Conservation (phyloP, 257 asterid species). For the Salvia miltiorrhiza region DNA sequence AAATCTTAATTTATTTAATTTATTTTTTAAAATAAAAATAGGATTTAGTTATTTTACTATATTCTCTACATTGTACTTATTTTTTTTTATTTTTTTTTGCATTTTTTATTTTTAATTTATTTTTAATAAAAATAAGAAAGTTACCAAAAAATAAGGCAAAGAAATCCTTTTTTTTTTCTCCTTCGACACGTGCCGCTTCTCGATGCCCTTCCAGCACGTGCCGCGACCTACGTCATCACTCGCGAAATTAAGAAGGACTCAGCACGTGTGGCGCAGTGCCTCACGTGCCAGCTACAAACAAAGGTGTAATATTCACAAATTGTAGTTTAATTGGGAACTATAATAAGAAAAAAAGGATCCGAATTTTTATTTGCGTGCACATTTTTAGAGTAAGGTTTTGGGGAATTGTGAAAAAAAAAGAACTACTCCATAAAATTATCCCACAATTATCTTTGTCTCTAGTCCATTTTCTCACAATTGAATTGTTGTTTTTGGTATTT, state of each 20-base stretch:
- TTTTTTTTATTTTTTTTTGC: too few species aligned
- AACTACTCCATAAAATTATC: too few species aligned
- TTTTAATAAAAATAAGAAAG: too few species aligned
- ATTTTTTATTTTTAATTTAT: too few species aligned
- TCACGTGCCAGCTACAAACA: slow-evolving; percentile 29
- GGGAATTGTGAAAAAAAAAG: too few species aligned
- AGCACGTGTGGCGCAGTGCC: slow-evolving; percentile 21
- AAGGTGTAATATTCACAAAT: neutral
- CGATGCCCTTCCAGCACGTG: slow-evolving; percentile 26
- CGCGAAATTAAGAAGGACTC: neutral
- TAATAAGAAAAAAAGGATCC: neutral
- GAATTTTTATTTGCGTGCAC: neutral
- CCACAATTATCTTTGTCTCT: too few species aligned
- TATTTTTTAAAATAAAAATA: too few species aligned
- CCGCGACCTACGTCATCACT: slow-evolving; percentile 26
- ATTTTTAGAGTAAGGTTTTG: neutral
- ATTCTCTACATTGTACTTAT: too few species aligned
- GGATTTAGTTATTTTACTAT: too few species aligned
- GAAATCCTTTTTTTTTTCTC: slow-evolving; percentile 8
- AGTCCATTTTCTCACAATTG: too few species aligned
- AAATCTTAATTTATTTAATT: too few species aligned
- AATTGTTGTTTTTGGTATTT: too few species aligned
- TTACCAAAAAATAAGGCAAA: slow-evolving; percentile 23
- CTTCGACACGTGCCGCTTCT: slow-evolving; percentile 29
- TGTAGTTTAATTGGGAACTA: neutral